These are phyloP conservation scores for Dorcoceras hygrometricum DNA, from an alignment of 257 asterid species.

Conservation along the genomic window DNA sequence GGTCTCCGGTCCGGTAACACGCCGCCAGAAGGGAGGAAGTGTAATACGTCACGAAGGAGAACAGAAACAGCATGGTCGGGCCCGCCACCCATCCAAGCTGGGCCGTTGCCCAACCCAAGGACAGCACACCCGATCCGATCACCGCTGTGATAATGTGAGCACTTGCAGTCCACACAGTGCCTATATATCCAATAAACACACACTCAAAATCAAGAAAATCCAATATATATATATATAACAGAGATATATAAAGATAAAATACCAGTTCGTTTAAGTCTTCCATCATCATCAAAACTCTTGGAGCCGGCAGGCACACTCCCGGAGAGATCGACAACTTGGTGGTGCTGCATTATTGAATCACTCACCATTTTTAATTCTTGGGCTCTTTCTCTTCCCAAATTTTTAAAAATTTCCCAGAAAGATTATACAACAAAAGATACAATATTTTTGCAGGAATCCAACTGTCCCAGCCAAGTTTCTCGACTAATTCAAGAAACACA, in stretches of 20 bases:
- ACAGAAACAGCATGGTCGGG: constrained; percentile 32
- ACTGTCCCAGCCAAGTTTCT: too few species aligned
- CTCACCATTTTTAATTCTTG: neutral
- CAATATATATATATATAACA: neutral
- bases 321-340: neutral
- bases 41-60: constrained; percentile 39
- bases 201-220: neutral
- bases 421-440: too few species aligned
- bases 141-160: constrained; percentile 51
- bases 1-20: constrained; percentile 42
- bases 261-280: neutral
- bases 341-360: neutral
- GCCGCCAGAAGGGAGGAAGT: constrained; percentile 40
- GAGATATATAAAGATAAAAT: neutral
- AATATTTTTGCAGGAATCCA: neutral
- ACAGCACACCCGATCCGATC: constrained; percentile 45
- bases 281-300: neutral
- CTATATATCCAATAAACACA: constrained; percentile 19
- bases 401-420: neutral
- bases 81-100: constrained; percentile 53
- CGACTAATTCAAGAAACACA: neutral
- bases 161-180: constrained; percentile 40
- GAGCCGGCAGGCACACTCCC: neutral
- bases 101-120: constrained; percentile 45
- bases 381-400: neutral